Evolutionary conservation across 768 basidiomycete species (phyloP).

Genomic region (Macrolepiota dolichaula): DNA sequence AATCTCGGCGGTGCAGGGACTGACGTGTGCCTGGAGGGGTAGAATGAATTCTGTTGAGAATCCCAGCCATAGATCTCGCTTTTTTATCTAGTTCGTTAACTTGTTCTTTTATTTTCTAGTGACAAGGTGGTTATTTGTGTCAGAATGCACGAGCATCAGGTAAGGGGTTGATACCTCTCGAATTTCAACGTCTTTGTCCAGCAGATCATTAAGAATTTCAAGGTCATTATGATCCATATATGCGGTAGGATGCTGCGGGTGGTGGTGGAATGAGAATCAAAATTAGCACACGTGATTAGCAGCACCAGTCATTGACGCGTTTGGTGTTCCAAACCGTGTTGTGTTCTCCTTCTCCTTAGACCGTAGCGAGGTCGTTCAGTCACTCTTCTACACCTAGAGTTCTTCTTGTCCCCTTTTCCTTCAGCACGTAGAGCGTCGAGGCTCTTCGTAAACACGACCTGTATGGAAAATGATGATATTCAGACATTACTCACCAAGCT

Average conservation of each 20-base stretch:
- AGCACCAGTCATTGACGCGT: background rate
- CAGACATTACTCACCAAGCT: slow-evolving; percentile 49
- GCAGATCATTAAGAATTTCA: slow-evolving; percentile 52
- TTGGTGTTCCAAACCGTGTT: no score
- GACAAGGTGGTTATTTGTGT: slow-evolving; percentile 1
- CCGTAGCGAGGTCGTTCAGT: background rate
- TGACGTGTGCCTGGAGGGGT: slow-evolving; percentile 59
- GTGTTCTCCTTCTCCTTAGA: background rate
- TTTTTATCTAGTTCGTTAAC: slow-evolving; percentile 75
- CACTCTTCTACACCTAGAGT: background rate
- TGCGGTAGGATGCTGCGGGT: background rate
- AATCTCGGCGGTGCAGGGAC: slow-evolving; percentile 18
- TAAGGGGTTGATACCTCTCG: slow-evolving; percentile 48
- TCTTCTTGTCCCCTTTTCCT: background rate
- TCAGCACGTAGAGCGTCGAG: background rate
- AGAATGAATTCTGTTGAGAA: slow-evolving; percentile 77
- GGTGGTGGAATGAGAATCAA: no score
- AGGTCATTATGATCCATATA: slow-evolving; percentile 56
- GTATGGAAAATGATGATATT: slow-evolving; percentile 29
- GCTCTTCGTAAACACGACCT: background rate
- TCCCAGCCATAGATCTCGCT: slow-evolving; percentile 66
- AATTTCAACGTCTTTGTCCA: slow-evolving; percentile 61
- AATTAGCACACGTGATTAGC: background rate
- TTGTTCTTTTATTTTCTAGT: slow-evolving; percentile 78
- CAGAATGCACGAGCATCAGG: background rate